Percentiles rank a stretch among this genome's conserved stretches.
Evolutionary conservation across 2,329 filamentous ascomycete species (phyloP).

Genomic region (Volutella citrinella): DNA sequence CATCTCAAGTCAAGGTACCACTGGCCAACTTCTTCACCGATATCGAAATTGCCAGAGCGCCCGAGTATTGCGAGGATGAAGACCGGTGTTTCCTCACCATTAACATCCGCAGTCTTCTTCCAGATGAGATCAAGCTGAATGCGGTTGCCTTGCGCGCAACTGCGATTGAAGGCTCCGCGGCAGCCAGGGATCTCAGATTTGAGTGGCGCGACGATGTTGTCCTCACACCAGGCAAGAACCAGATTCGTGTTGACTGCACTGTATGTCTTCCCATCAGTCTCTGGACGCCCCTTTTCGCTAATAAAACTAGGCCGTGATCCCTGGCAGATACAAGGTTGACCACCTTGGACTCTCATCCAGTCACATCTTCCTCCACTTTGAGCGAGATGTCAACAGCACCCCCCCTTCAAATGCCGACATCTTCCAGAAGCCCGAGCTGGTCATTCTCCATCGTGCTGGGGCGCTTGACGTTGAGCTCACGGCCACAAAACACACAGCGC

Average conservation of each 20-base stretch:
- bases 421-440: slow-evolving; percentile 59
- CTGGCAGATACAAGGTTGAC: slow-evolving; percentile 74
- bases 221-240: slow-evolving; percentile 48
- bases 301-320: slow-evolving; percentile 61
- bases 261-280: too few species aligned
- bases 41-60: slow-evolving; percentile 63
- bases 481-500: slow-evolving; percentile 68
- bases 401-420: slow-evolving; percentile 46
- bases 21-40: slow-evolving; percentile 72
- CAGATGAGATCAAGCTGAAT: slow-evolving; percentile 66
- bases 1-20: slow-evolving; percentile 62
- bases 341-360: slow-evolving; percentile 63
- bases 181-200: slow-evolving; percentile 56
- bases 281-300: too few species aligned
- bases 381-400: slow-evolving; percentile 53
- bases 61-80: slow-evolving; percentile 65
- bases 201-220: slow-evolving; percentile 24
- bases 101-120: slow-evolving; percentile 67
- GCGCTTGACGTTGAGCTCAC: slow-evolving; percentile 67
- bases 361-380: slow-evolving; percentile 64
- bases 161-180: slow-evolving; percentile 49
- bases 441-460: slow-evolving; percentile 69
- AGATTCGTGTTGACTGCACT: slow-evolving; percentile 33
- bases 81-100: slow-evolving; percentile 75
- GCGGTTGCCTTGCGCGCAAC: slow-evolving; percentile 62